Evolutionary conservation across 164 flowering plant genomes (phyloP).

Genomic region (Aristolochia contorta): DNA sequence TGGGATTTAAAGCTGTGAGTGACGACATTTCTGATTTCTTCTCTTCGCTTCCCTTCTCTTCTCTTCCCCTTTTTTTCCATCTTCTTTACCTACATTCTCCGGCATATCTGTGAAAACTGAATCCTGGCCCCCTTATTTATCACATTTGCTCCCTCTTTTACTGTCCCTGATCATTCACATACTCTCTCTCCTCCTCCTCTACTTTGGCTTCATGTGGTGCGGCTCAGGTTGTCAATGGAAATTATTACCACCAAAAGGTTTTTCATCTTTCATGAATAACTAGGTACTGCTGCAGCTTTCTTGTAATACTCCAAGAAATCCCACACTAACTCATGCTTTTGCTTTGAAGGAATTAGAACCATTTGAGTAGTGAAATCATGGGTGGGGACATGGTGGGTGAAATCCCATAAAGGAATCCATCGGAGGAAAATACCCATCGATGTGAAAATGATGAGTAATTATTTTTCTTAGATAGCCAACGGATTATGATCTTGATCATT

Average conservation of each 20-base stretch:
- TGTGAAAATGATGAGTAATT: constrained; percentile 49
- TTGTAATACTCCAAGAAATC: constrained; percentile 21
- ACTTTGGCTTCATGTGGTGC: constrained; percentile 9
- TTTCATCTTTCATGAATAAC: constrained; percentile 17
- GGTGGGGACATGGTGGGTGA: constrained; percentile 19
- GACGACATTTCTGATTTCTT: constrained; percentile 33
- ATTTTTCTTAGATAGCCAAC: constrained; percentile 40
- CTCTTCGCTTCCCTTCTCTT: constrained; percentile 20
- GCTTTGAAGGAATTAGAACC: constrained; percentile 5
- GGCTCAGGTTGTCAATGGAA: constrained; percentile 35
- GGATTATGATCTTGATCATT: constrained; percentile 36
- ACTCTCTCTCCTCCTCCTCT: constrained; percentile 14
- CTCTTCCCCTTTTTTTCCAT: constrained; percentile 18
- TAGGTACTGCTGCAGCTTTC: constrained; percentile 18
- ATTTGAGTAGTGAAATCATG: constrained; percentile 17
- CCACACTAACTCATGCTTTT: not conserved
- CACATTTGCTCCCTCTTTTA: constrained; percentile 10
- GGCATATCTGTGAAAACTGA: constrained; percentile 13
- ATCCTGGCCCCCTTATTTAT: constrained; percentile 1
- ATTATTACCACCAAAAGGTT: constrained; percentile 48
- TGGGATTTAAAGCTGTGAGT: constrained; percentile 57
- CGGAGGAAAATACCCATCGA: constrained; percentile 14
- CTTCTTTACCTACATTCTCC: constrained; percentile 29
- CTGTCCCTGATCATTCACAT: constrained; percentile 6
- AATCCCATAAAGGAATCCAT: not conserved